Evolutionary conservation across 164 flowering plant genomes (phyloP).

Genomic region (Nymphaea colorata): DNA sequence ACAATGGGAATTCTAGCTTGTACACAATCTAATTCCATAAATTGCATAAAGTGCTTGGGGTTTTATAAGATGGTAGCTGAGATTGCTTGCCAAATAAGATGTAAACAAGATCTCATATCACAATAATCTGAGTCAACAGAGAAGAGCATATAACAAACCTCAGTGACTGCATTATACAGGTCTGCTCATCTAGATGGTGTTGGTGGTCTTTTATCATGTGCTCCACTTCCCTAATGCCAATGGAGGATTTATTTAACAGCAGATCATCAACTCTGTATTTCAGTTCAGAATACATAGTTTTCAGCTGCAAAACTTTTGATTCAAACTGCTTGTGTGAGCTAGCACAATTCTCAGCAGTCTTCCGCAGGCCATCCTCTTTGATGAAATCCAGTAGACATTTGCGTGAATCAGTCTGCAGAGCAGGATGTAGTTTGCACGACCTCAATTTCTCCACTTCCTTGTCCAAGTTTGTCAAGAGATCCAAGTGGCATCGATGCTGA

Average conservation of each 20-base stretch:
- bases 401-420: constrained; percentile 49
- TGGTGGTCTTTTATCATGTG: constrained; percentile 56
- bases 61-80: no score
- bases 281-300: constrained; percentile 61
- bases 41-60: no score
- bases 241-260: constrained; percentile 40
- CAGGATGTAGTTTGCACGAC: constrained; percentile 63
- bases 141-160: constrained; percentile 35
- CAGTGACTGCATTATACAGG: constrained; percentile 85
- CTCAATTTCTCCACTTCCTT: constrained; percentile 67
- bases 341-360: constrained; percentile 50
- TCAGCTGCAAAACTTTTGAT: constrained; percentile 64
- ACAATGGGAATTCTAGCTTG: no score
- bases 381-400: constrained; percentile 82
- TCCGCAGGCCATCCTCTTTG: constrained; percentile 73
- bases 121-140: no score
- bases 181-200: constrained; percentile 58
- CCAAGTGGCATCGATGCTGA: constrained; percentile 66
- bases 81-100: no score
- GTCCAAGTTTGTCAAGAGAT: constrained; percentile 49
- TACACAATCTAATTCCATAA: no score
- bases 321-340: constrained; percentile 82
- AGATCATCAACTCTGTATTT: constrained; percentile 71
- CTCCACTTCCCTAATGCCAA: constrained; percentile 50
- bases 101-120: no score